Evolutionary conservation across 2,329 filamentous ascomycete genomes (phyloP).

Genomic region (Penicillium concentricum): DNA sequence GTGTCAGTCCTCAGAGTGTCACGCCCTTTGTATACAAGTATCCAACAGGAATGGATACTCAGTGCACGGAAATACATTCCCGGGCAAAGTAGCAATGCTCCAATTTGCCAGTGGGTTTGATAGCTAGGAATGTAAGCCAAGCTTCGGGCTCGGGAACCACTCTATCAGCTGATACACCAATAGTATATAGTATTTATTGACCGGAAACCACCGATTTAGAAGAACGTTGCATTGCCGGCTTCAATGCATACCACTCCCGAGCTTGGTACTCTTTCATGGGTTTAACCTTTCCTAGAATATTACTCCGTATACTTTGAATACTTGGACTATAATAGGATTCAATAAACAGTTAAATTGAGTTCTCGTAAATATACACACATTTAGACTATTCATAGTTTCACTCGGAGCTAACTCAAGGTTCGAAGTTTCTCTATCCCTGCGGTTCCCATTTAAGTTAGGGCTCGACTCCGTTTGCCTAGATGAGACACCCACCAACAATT

Average conservation of each 20-base stretch:
- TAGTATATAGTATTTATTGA: neutral
- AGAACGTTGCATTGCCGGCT: conserved; percentile 14
- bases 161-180: neutral
- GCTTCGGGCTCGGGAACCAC: neutral
- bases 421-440: neutral
- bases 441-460: neutral
- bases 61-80: neutral
- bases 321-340: neutral
- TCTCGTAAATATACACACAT: neutral
- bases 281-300: neutral
- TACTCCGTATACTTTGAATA: neutral
- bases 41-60: neutral
- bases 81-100: neutral
- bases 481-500: neutral
- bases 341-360: neutral
- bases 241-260: conserved; percentile 10
- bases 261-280: neutral
- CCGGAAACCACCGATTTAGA: conserved; percentile 6
- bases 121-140: conserved; percentile 15
- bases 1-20: neutral
- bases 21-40: neutral
- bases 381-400: neutral
- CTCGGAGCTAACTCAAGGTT: neutral
- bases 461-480: neutral
- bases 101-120: neutral